Evolutionary conservation across 169 alveolate species (phyloP).

Genomic region (Babesia divergens): DNA sequence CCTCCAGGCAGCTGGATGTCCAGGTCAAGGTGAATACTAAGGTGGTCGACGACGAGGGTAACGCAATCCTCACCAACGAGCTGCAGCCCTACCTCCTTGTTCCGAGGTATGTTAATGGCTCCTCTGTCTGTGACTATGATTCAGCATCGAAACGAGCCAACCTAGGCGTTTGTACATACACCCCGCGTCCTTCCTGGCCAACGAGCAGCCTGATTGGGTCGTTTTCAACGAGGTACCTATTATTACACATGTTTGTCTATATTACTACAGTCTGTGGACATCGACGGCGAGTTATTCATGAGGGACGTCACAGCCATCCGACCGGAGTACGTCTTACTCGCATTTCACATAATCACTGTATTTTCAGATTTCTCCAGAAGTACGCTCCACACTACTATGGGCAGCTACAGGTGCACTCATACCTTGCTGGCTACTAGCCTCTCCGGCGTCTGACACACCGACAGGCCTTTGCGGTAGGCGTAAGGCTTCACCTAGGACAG

Average conservation of each 20-base stretch:
- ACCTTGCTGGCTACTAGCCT: conserved; percentile 7
- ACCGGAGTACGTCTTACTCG: conserved; percentile 44
- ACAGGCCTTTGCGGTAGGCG: no score
- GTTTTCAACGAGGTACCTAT: conserved; percentile 52
- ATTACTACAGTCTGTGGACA: conserved; percentile 18
- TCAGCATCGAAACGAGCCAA: conserved; percentile 11
- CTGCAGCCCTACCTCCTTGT: conserved; percentile 57
- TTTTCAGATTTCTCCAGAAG: conserved; percentile 49
- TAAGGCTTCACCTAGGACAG: no score
- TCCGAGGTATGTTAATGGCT: conserved; percentile 7
- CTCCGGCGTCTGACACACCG: neutral
- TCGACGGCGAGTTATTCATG: conserved; percentile 55
- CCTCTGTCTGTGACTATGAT: no score
- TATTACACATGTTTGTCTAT: neutral
- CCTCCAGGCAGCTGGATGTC: conserved; percentile 42
- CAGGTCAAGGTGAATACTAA: conserved; percentile 1
- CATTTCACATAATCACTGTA: neutral
- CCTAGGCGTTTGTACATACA: conserved; percentile 43
- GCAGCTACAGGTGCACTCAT: conserved; percentile 23
- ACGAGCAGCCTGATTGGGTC: conserved; percentile 65
- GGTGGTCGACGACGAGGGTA: conserved; percentile 44
- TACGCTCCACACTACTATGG: conserved; percentile 60
- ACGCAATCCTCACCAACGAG: conserved; percentile 35
- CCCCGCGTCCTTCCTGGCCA: conserved; percentile 52
- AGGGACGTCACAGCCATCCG: conserved; percentile 49